Evolutionary conservation across 768 basidiomycete species (phyloP), one percentile per base, ranked within the genome.

Genomic region (Hydnomerulius pinastri): DNA sequence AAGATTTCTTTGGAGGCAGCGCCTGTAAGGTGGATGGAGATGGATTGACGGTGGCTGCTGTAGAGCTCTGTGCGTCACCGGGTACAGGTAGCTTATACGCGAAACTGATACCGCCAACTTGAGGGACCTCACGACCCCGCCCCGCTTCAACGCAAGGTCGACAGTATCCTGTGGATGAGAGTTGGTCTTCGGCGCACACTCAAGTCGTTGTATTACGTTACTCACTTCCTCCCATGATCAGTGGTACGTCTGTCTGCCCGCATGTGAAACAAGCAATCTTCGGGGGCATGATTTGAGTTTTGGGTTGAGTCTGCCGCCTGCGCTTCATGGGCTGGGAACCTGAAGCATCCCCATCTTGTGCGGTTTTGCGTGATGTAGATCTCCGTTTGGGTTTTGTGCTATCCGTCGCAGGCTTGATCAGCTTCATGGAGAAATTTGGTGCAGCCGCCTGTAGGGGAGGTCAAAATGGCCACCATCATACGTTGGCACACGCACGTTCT

Each of bases 141-240:
- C 84, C 83, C 32, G 76, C 64, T 29, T 84, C 82, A 18, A 80
- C 81, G 53, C 87, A 89, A 10, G 78, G 77, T 18, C 86, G 79
- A 68, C 87, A 90, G 61, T 77, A 88, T 51, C 83, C 87, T 89
- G 45, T 4, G 11, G 23, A 40, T 27, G 29, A 38, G 8, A 17
- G 33, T 54, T 28, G 46, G 40, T 24, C 7, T 39, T 36, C 18
- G 44, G 9, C 41, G 41, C 23, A 25, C 47, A 4, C 11, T 20
- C 21, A 41, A n/a, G 15, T 18, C 24, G 29, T 25, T 12, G 32
- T 12, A 21, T 10, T 6, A 8, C 17, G 29, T 38, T 30, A 77
- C 87, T 76, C 56, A 89, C 88, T 77, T 35, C 87, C 88, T 50
- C 86, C 86, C 63, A 84, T 74, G 45, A 89, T 80, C n/a, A 90